Conservation (phyloP, 768 basidiomycete species). For the Boletus eberwhitei region DNA sequence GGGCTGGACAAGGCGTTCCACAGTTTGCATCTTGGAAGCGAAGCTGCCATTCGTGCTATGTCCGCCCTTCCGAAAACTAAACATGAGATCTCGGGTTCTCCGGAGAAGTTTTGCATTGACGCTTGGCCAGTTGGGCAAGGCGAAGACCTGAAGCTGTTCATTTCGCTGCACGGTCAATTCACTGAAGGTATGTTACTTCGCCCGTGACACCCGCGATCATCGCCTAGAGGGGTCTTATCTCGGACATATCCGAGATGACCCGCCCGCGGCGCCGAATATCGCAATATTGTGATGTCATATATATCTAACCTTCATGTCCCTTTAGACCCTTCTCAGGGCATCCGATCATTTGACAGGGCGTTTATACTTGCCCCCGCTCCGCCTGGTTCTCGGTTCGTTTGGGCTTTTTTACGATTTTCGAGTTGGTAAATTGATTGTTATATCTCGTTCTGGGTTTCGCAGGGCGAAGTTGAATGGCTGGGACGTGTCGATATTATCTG, state of each 20-base stretch:
- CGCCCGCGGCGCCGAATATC: constrained; percentile 1
- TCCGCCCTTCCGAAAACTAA: constrained; percentile 67
- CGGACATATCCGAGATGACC: constrained; percentile 13
- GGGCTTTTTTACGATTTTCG: not conserved
- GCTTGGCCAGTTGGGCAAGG: constrained; percentile 74
- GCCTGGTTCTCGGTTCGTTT: constrained; percentile 77
- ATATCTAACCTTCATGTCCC: constrained; percentile 17
- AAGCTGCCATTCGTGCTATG: constrained; percentile 59
- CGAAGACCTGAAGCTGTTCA: constrained; percentile 51
- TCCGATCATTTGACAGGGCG: constrained; percentile 91
- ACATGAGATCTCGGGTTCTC: constrained; percentile 77
- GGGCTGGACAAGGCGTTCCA: constrained; percentile 59
- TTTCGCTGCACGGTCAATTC: constrained; percentile 88
- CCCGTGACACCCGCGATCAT: constrained; percentile 6
- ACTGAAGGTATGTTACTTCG: constrained; percentile 66
- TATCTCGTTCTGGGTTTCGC: constrained; percentile 11
- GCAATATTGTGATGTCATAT: constrained; percentile 13
- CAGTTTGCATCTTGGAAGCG: constrained; percentile 70
- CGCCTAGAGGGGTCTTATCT: not conserved
- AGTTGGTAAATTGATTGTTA: constrained; percentile 8
- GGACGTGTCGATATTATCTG: constrained; percentile 88
- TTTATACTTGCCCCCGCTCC: constrained; percentile 82
- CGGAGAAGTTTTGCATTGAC: constrained; percentile 85
- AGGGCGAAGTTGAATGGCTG: constrained; percentile 83
- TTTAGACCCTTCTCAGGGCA: constrained; percentile 66